These are phyloP conservation scores for Colletotrichum liaoningense DNA, from an alignment of 2,329 filamentous ascomycete species.

Conservation along the genomic window DNA sequence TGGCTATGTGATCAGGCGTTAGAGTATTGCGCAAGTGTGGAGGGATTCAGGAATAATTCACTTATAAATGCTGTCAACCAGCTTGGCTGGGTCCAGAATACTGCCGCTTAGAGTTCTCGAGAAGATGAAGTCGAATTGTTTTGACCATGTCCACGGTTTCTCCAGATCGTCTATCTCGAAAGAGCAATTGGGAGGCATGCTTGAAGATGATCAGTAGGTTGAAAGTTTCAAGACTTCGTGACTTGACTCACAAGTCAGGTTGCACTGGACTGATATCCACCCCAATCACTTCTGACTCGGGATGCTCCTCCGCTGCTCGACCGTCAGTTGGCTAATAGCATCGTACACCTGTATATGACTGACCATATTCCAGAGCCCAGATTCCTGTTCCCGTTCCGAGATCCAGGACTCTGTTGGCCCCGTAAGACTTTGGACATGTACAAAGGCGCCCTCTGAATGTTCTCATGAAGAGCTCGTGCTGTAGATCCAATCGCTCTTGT, in stretches of 20 bases:
- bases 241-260: constrained; percentile 18
- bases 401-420: constrained; percentile 39
- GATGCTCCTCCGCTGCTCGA: constrained; percentile 42
- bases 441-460: constrained; percentile 46
- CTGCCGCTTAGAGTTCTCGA: constrained; percentile 45
- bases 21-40: background rate
- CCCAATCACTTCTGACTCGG: constrained; percentile 43
- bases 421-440: constrained; percentile 40
- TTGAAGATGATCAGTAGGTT: background rate
- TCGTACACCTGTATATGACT: background rate
- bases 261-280: constrained; percentile 34
- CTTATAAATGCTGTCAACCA: constrained; percentile 41
- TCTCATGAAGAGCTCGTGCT: constrained; percentile 49
- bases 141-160: constrained; percentile 46
- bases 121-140: constrained; percentile 50
- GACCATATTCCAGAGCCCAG: constrained; percentile 44
- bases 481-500: constrained; percentile 43
- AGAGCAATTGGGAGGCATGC: constrained; percentile 56
- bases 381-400: constrained; percentile 42
- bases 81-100: constrained; percentile 41
- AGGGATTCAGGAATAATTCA: background rate
- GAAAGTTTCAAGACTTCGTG: background rate
- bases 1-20: constrained; percentile 12
- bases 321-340: background rate
- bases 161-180: constrained; percentile 55